Evolutionary conservation across 768 basidiomycete species (phyloP).

Genomic region (Macrocybe gigantea): DNA sequence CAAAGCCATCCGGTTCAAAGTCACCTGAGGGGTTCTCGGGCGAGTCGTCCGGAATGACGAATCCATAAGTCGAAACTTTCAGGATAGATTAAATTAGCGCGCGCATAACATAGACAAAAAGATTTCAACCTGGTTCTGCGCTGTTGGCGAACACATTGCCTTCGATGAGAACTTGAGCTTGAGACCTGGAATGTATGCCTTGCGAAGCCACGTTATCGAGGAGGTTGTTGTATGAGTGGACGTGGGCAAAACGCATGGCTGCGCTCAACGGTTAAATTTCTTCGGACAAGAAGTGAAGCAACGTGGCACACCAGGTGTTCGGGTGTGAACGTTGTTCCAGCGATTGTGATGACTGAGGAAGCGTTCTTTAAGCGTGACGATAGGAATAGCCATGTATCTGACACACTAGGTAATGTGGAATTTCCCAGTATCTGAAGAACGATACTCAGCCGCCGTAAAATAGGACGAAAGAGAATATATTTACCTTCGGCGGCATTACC

Average conservation of each 20-base stretch:
- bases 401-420: conserved; percentile 17
- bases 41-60: conserved; percentile 18
- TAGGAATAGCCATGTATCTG: neutral
- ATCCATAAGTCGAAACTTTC: conserved; percentile 15
- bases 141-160: conserved; percentile 16
- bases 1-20: conserved; percentile 16
- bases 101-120: neutral
- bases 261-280: neutral
- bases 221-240: conserved; percentile 16
- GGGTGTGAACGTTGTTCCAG: conserved; percentile 17
- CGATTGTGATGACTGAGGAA: conserved; percentile 14
- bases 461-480: neutral
- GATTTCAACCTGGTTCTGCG: conserved; percentile 10
- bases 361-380: neutral
- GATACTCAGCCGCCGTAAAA: neutral
- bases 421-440: conserved; percentile 13
- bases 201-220: conserved; percentile 15
- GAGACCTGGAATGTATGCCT: conserved; percentile 16
- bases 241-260: conserved; percentile 16
- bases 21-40: conserved; percentile 14
- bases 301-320: conserved; percentile 12
- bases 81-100: neutral
- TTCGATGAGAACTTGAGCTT: conserved; percentile 16
- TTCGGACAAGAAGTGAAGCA: neutral
- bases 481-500: conserved; percentile 6